phyloP scores from a whole-genome alignment of 495 filamentous ascomycete species.

The Talaromyces nanjingensis region DNA sequence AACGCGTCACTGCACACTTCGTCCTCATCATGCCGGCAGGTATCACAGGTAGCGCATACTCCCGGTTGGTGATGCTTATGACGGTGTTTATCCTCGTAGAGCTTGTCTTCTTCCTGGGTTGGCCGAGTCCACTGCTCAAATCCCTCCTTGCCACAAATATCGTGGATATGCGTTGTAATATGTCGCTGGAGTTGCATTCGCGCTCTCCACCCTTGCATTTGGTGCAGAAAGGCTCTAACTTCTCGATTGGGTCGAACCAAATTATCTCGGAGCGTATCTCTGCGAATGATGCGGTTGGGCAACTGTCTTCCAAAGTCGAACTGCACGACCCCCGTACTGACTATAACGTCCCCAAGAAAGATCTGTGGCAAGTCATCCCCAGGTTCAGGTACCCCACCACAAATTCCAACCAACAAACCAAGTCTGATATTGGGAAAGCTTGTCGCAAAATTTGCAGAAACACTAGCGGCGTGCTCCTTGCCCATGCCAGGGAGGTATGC shows the following conservation, averaged over 20 bases:
- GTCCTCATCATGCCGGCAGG: not conserved
- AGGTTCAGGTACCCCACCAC: too few species aligned
- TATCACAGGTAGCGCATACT: slow-evolving; percentile 3
- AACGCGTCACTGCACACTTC: not conserved
- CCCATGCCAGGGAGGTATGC: too few species aligned
- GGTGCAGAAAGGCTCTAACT: slow-evolving; percentile 18
- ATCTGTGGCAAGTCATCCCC: too few species aligned
- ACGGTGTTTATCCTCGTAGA: slow-evolving; percentile 20
- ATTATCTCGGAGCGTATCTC: slow-evolving; percentile 16
- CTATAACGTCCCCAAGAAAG: too few species aligned
- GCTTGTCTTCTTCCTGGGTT: slow-evolving; percentile 16
- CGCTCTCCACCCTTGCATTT: slow-evolving; percentile 11
- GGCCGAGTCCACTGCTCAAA: slow-evolving; percentile 13
- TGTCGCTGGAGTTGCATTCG: not conserved
- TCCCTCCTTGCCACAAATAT: slow-evolving; percentile 3
- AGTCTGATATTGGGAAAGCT: too few species aligned
- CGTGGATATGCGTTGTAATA: not conserved
- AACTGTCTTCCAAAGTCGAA: slow-evolving; percentile 22
- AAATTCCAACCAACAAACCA: too few species aligned
- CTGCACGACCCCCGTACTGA: too few species aligned
- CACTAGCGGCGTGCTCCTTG: too few species aligned
- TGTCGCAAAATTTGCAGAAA: too few species aligned
- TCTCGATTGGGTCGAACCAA: slow-evolving; percentile 18
- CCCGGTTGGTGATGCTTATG: slow-evolving; percentile 23
- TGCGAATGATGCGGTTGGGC: slow-evolving; percentile 11